A percentile compares a stretch with the other conserved stretches of the same genome.
Conservation (phyloP, 1,284 basidiomycete species). For the Tetrapyrgos nigripes region DNA sequence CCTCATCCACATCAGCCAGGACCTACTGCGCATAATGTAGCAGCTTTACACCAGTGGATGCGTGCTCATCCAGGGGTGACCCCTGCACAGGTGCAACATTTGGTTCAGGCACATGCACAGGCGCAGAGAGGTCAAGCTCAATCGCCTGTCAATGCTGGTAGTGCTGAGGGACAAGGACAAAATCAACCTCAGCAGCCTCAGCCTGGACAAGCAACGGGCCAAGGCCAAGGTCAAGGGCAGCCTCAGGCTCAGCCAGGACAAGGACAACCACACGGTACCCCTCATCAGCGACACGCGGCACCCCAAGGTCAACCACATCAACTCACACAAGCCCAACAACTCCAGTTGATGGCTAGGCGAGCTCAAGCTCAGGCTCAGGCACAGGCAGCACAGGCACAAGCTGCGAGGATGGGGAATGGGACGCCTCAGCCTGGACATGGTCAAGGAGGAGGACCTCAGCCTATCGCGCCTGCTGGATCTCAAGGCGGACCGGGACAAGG, state of each 20-base stretch:
- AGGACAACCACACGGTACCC: neutral
- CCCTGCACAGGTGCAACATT: slow-evolving; percentile 17
- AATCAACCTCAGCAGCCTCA: slow-evolving; percentile 6
- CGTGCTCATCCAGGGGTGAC: slow-evolving; percentile 11
- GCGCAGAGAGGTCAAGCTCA: slow-evolving; percentile 13
- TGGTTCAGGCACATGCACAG: slow-evolving; percentile 18
- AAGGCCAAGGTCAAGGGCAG: neutral
- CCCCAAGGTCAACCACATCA: slow-evolving; percentile 2
- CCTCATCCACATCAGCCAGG: slow-evolving; percentile 14
- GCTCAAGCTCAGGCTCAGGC: slow-evolving; percentile 14
- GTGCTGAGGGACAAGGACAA: slow-evolving; percentile 1
- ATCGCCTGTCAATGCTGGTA: neutral
- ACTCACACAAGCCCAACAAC: neutral
- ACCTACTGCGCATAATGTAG: too few species aligned
- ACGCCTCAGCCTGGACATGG: neutral
- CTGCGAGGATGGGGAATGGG: neutral
- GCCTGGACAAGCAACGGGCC: neutral
- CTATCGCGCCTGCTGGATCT: neutral
- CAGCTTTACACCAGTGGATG: too few species aligned
- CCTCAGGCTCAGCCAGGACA: slow-evolving; percentile 15
- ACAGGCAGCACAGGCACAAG: slow-evolving; percentile 17
- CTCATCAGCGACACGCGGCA: neutral
- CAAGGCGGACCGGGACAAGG: neutral
- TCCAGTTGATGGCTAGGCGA: too few species aligned
- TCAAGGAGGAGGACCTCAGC: neutral